Evolutionary conservation across 2,329 filamentous ascomycete genomes (phyloP), one percentile per base, ranked within the genome.

Genomic region (Beauveria rudraprayagi): DNA sequence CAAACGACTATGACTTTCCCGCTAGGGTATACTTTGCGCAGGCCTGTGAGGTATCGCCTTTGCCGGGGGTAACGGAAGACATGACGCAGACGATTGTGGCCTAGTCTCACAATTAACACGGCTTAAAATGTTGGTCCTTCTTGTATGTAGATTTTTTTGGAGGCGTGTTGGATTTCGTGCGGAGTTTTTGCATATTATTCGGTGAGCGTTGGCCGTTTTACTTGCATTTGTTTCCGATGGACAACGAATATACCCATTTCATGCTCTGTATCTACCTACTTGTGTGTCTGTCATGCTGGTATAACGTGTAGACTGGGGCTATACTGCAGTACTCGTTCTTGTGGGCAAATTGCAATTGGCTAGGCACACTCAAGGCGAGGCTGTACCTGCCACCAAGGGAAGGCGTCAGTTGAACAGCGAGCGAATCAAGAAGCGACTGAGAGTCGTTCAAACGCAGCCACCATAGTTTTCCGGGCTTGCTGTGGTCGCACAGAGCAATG

Each of bases 1-100:
- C 82, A 60, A 99, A 97, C 73, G 86, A 91, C 61, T 86, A 86
- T 68, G 81, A 88, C 64, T 78, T 80, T 63, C 82, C 86, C 5
- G 90, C 91, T 5, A 85, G 89, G 44, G 81, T 97, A 54, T 97
- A 97, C 78, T 99, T 97, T 73, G 87, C 92, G 1, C 94, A 99
- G 73, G 93, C 88, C 7, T 93, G 88, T 73, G 90, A 86, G 69
- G 68, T 80, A 11, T 70, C 74, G 10, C 14, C 24, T 3, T 41
- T 44, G 26, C 54, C 51, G 3, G 44, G 34, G 37, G 17, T 24
- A 1, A 19, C 44, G 24, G 60, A 56, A 10, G 60, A 61, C 28
- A 52, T 61, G 52, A 61, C 60, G 53, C 52, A 61, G 37, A 56
- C 44, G 22, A 61, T 61, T 26, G 10, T 61, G 24, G 26, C 43